phyloP scores from a whole-genome alignment of 2,329 filamentous ascomycete genomes.

The Xylaria sp. region DNA sequence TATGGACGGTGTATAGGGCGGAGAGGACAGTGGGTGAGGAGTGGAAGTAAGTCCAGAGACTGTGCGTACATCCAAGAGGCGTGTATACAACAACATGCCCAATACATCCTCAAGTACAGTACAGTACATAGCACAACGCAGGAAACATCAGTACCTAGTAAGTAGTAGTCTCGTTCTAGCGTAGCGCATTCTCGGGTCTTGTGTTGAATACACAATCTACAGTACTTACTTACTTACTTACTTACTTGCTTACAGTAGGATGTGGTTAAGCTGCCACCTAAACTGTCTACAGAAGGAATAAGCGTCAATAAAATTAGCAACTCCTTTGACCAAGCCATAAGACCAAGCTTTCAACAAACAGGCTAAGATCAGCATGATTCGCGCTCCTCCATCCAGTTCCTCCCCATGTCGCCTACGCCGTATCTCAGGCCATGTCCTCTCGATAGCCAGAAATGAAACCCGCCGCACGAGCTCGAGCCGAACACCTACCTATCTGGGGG shows the following conservation, averaged over 20 bases:
- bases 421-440: background rate
- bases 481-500: slow-evolving; percentile 4
- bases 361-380: slow-evolving; percentile 14
- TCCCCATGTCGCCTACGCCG: background rate
- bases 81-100: too few relatives aligned
- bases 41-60: background rate
- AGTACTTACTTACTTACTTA: too few relatives aligned
- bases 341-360: slow-evolving; percentile 9
- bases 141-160: background rate
- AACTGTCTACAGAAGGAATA: background rate
- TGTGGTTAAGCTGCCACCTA: too few relatives aligned
- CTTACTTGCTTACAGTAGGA: too few relatives aligned
- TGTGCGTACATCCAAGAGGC: too few relatives aligned
- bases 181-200: background rate
- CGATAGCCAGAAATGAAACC: slow-evolving; percentile 8
- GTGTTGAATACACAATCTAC: too few relatives aligned
- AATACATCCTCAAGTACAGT: too few relatives aligned
- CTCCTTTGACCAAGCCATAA: background rate
- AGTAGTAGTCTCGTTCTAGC: too few relatives aligned
- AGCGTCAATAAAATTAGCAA: slow-evolving; percentile 20
- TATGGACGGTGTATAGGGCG: background rate
- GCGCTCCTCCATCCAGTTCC: slow-evolving; percentile 1
- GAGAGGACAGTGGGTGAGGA: background rate
- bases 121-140: too few relatives aligned
- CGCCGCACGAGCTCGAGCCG: slow-evolving; percentile 7